phyloP scores from a whole-genome alignment of 2,329 filamentous ascomycete species.

The Colletotrichum navitas region DNA sequence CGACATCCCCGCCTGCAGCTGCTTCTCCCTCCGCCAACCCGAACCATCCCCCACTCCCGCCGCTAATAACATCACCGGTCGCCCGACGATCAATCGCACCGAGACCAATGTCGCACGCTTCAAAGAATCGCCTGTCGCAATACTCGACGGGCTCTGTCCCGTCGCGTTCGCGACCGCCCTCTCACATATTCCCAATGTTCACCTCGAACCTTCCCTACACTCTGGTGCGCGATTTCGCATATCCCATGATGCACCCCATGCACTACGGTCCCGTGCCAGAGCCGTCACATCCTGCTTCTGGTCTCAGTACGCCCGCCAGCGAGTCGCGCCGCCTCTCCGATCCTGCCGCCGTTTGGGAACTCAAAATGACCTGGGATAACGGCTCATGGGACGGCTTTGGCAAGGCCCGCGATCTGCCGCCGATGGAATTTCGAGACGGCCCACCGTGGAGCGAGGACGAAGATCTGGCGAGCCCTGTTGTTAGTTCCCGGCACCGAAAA shows the following conservation, averaged over 20 bases:
- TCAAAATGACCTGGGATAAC: slow-evolving; percentile 69
- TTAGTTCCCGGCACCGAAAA: slow-evolving; percentile 86
- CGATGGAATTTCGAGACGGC: slow-evolving; percentile 87
- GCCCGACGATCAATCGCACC: slow-evolving; percentile 71
- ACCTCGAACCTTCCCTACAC: slow-evolving; percentile 89
- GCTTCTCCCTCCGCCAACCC: slow-evolving; percentile 60
- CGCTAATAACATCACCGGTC: slow-evolving; percentile 69
- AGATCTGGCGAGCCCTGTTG: slow-evolving; percentile 91
- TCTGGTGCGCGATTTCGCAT: slow-evolving; percentile 96
- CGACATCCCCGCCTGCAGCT: slow-evolving; percentile 65
- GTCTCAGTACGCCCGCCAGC: slow-evolving; percentile 86
- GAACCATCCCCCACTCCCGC: slow-evolving; percentile 67
- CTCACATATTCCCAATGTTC: slow-evolving; percentile 85
- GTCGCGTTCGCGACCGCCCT: slow-evolving; percentile 81
- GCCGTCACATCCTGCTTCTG: slow-evolving; percentile 76
- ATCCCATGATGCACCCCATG: slow-evolving; percentile 83
- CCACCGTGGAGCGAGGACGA: slow-evolving; percentile 97
- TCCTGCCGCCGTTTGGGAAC: slow-evolving; percentile 81
- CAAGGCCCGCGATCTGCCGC: slow-evolving; percentile 76
- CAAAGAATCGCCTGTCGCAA: slow-evolving; percentile 85
- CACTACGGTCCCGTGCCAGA: slow-evolving; percentile 94
- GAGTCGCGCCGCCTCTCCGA: slow-evolving; percentile 87
- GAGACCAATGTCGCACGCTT: slow-evolving; percentile 80
- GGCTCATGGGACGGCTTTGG: slow-evolving; percentile 66
- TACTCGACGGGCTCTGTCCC: slow-evolving; percentile 80